Conservation (phyloP, 1,284 basidiomycete genomes). For the Volvariella surrecta region DNA sequence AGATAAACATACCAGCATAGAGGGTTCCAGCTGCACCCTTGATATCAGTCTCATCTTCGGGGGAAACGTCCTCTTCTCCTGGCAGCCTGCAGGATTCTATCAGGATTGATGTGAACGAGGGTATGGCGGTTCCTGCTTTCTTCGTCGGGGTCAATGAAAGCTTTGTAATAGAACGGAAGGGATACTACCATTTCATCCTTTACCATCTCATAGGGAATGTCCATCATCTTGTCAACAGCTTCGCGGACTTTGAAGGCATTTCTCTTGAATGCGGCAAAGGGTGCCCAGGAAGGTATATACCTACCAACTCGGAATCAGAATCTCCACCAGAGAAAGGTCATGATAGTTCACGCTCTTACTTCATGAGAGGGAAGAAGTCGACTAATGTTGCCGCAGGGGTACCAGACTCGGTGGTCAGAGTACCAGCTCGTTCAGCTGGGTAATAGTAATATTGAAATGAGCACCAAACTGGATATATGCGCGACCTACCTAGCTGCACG, state of each 20-base stretch:
- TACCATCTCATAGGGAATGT: slow-evolving; percentile 45
- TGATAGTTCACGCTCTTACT: slow-evolving; percentile 17
- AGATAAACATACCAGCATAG: slow-evolving; percentile 31
- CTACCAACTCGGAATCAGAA: slow-evolving; percentile 15
- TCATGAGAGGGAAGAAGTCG: slow-evolving; percentile 46
- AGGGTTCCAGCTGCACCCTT: slow-evolving; percentile 47
- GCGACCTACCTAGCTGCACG: slow-evolving; percentile 25
- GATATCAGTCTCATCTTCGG: slow-evolving; percentile 45
- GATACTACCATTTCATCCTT: slow-evolving; percentile 37
- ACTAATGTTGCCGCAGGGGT: slow-evolving; percentile 45
- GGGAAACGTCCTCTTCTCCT: slow-evolving; percentile 20
- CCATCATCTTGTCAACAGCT: slow-evolving; percentile 37
- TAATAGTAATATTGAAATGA: neutral
- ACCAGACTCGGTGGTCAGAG: slow-evolving; percentile 38
- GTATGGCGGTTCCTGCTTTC: slow-evolving; percentile 36
- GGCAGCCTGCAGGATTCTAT: slow-evolving; percentile 29
- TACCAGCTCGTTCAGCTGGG: slow-evolving; percentile 37
- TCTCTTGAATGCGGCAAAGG: slow-evolving; percentile 45
- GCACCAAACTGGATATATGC: neutral
- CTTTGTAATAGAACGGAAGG: slow-evolving; percentile 10
- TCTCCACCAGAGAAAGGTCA: neutral
- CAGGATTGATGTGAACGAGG: slow-evolving; percentile 45
- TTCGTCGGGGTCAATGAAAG: slow-evolving; percentile 14
- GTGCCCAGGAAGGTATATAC: slow-evolving; percentile 47
- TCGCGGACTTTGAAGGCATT: slow-evolving; percentile 33